Conservation (phyloP, 345 rosid species). For the Gossypium mustelinum region DNA sequence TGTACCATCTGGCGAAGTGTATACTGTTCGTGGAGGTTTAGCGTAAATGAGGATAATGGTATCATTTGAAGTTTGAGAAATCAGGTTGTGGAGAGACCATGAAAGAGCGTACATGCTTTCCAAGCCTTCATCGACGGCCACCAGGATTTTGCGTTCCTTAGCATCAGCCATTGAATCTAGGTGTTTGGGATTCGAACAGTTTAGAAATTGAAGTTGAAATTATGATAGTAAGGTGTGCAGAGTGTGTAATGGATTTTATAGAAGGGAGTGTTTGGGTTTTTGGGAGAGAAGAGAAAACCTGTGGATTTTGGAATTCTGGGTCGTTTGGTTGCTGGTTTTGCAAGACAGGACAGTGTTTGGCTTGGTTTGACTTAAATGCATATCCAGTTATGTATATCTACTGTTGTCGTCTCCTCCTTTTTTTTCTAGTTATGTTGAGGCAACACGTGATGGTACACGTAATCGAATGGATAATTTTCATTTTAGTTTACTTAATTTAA, state of each 20-base stretch:
- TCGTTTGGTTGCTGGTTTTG: not conserved
- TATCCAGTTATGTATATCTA: not conserved
- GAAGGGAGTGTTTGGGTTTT: not conserved
- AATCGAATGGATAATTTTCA: no score
- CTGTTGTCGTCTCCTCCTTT: not conserved
- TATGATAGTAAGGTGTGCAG: not conserved
- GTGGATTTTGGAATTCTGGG: not conserved
- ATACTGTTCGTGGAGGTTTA: slow-evolving; percentile 32
- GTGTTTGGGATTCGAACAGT: not conserved
- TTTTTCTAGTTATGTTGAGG: no score
- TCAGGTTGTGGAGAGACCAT: slow-evolving; percentile 51
- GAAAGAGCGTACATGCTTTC: slow-evolving; percentile 64
- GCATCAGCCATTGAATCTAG: slow-evolving; percentile 16
- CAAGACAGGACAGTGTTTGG: not conserved
- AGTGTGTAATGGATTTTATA: not conserved
- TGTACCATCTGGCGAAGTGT: slow-evolving; percentile 45
- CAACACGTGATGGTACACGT: no score
- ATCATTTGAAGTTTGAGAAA: slow-evolving; percentile 31
- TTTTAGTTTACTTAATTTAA: no score
- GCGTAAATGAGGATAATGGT: slow-evolving; percentile 50
- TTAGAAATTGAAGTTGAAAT: not conserved
- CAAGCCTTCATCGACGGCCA: slow-evolving; percentile 58
- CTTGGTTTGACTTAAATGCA: not conserved
- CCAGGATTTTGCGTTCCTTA: slow-evolving; percentile 39
- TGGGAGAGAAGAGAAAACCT: not conserved